phyloP scores from a whole-genome alignment of 1,139 yeast species.

The Candida sp. region DNA sequence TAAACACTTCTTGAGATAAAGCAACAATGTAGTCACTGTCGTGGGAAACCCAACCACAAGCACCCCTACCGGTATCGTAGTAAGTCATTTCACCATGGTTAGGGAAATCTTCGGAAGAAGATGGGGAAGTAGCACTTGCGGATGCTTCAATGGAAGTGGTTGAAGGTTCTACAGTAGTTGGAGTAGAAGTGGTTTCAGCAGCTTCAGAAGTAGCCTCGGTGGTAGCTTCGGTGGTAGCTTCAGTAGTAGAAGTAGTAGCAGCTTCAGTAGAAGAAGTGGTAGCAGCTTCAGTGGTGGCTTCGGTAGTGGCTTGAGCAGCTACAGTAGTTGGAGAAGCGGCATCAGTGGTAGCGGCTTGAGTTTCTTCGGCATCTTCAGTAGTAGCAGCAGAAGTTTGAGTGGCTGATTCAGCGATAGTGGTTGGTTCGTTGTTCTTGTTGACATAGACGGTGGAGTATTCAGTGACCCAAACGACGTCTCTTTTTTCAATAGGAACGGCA shows the following conservation, averaged over 20 bases:
- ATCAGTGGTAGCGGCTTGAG: constrained; percentile 10
- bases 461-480: constrained; percentile 15
- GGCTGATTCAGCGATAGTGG: constrained; percentile 9
- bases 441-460: constrained; percentile 15
- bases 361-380: constrained; percentile 12
- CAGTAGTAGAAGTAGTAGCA: constrained; percentile 19
- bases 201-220: constrained; percentile 9
- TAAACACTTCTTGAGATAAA: constrained; percentile 32
- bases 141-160: constrained; percentile 21
- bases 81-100: constrained; percentile 55
- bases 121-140: constrained; percentile 14
- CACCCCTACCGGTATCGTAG: constrained; percentile 57
- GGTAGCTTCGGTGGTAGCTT: constrained; percentile 23
- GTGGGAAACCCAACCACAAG: constrained; percentile 51
- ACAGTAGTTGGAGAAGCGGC: constrained; percentile 10
- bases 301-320: constrained; percentile 8
- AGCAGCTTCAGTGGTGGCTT: constrained; percentile 8
- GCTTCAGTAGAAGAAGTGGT: constrained; percentile 17
- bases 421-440: constrained; percentile 8
- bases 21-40: constrained; percentile 50
- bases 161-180: constrained; percentile 12
- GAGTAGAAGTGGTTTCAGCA: constrained; percentile 8
- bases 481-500: constrained; percentile 14
- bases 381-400: constrained; percentile 8
- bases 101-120: constrained; percentile 8